Conservation (phyloP, 345 rosid genomes). For the Populus euphratica region DNA sequence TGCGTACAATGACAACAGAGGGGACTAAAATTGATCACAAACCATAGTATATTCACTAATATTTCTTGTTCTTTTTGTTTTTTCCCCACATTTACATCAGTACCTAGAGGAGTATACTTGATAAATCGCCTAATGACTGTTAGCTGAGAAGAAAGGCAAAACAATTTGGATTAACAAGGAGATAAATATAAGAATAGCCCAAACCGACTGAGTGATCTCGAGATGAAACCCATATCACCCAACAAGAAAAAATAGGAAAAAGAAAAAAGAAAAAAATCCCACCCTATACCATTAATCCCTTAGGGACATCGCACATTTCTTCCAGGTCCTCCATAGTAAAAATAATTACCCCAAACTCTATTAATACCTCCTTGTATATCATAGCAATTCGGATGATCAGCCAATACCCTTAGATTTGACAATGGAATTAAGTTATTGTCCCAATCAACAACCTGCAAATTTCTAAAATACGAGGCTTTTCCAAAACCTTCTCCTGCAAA, state of each 20-base stretch:
- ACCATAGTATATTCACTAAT: slow-evolving; percentile 28
- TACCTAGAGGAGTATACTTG: slow-evolving; percentile 30
- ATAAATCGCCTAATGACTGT: slow-evolving; percentile 25
- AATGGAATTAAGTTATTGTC: slow-evolving; percentile 79
- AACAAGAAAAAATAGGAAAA: neutral
- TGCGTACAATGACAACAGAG: neutral
- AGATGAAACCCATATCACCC: slow-evolving; percentile 43
- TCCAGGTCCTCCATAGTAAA: slow-evolving; percentile 97
- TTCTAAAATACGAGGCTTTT: slow-evolving; percentile 85
- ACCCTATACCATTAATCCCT: slow-evolving; percentile 20
- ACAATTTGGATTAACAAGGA: slow-evolving; percentile 25
- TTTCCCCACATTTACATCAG: slow-evolving; percentile 38
- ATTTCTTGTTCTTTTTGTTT: slow-evolving; percentile 4
- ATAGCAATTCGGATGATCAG: slow-evolving; percentile 88
- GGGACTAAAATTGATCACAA: slow-evolving; percentile 13
- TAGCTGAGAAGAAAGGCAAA: slow-evolving; percentile 17
- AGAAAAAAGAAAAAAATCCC: neutral
- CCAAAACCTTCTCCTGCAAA: slow-evolving; percentile 90
- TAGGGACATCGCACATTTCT: slow-evolving; percentile 80
- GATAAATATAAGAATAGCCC: slow-evolving; percentile 35
- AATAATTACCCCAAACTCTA: slow-evolving; percentile 86
- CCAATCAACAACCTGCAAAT: slow-evolving; percentile 89
- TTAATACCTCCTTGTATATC: slow-evolving; percentile 79
- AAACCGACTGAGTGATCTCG: slow-evolving; percentile 28
- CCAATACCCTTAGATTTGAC: slow-evolving; percentile 58